phyloP scores from a whole-genome alignment of 805 yeast genomes.

The Monosporozyma servazzii region DNA sequence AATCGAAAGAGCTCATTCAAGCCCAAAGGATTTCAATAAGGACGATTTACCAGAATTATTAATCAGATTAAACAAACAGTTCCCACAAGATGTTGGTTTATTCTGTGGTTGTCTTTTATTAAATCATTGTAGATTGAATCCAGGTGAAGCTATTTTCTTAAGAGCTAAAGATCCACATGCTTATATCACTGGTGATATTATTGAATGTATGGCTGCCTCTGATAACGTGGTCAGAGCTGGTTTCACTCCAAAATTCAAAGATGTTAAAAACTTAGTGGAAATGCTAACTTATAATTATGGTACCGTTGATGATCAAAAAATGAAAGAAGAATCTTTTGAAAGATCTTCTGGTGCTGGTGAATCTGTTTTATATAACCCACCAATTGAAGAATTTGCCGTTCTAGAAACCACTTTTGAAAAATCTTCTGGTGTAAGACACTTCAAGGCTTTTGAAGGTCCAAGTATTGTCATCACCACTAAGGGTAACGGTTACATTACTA shows the following conservation, averaged over 20 bases:
- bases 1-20: conserved; percentile 50
- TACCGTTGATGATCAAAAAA: conserved; percentile 87
- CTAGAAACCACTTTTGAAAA: conserved; percentile 61
- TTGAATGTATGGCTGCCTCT: conserved; percentile 99
- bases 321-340: conserved; percentile 45
- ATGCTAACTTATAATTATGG: conserved; percentile 87
- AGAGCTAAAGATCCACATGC: conserved; percentile 98
- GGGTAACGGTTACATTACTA: conserved; percentile 59
- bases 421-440: conserved; percentile 38
- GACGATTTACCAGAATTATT: conserved; percentile 61
- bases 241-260: conserved; percentile 98
- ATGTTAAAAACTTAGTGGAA: conserved; percentile 77
- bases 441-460: conserved; percentile 71
- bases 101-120: conserved; percentile 91
- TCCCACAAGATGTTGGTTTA: conserved; percentile 88
- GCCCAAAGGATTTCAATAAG: conserved; percentile 48
- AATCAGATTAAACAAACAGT: conserved; percentile 71
- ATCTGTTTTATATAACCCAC: conserved; percentile 77
- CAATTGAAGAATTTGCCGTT: conserved; percentile 94
- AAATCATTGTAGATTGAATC: conserved; percentile 71
- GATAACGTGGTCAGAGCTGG: conserved; percentile 98
- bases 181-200: conserved; percentile 91
- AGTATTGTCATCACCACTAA: conserved; percentile 76
- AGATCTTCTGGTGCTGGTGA: conserved; percentile 61
- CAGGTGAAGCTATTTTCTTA: conserved; percentile 95